Evolutionary conservation across 352 stramenopile species (phyloP).

Genomic region (Globisporangium parvum): DNA sequence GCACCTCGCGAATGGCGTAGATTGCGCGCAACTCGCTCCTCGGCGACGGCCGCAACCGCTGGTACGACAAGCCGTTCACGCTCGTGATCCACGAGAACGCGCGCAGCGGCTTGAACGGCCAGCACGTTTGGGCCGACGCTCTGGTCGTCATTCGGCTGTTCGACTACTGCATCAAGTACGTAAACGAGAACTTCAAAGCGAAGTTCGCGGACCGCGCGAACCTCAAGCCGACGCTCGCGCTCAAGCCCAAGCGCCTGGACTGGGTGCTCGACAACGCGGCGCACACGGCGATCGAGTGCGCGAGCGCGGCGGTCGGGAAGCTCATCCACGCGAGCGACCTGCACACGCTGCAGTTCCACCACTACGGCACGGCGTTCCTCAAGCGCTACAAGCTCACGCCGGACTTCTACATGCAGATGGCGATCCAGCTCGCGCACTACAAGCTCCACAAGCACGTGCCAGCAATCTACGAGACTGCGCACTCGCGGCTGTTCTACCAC

Average conservation of each 20-base stretch:
- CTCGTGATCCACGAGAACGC: constrained; percentile 95
- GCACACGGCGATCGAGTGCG: constrained; percentile 78
- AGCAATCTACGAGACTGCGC: constrained; percentile 96
- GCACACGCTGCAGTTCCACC: constrained; percentile 87
- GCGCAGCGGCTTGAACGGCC: constrained; percentile 92
- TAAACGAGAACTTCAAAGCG: constrained; percentile 88
- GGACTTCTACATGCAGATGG: constrained; percentile 96
- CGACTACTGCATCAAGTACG: constrained; percentile 92
- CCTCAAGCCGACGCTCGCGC: constrained; percentile 50
- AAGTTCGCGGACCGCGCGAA: constrained; percentile 73
- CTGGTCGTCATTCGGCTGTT: constrained; percentile 93
- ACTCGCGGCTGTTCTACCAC: constrained; percentile 97
- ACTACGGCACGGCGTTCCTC: constrained; percentile 89
- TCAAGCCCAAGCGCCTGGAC: constrained; percentile 68
- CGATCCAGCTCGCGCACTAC: constrained; percentile 96
- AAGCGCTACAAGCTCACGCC: constrained; percentile 94
- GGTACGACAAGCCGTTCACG: constrained; percentile 98
- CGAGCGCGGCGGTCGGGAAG: constrained; percentile 87
- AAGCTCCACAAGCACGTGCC: constrained; percentile 92
- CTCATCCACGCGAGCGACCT: constrained; percentile 91
- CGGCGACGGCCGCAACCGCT: constrained; percentile 92
- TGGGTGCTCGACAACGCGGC: constrained; percentile 84
- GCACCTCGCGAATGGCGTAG: background rate
- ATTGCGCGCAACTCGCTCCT: constrained; percentile 82
- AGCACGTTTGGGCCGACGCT: constrained; percentile 97